Conservation (phyloP, 768 basidiomycete genomes). For the Xerocomellus intermedius region DNA sequence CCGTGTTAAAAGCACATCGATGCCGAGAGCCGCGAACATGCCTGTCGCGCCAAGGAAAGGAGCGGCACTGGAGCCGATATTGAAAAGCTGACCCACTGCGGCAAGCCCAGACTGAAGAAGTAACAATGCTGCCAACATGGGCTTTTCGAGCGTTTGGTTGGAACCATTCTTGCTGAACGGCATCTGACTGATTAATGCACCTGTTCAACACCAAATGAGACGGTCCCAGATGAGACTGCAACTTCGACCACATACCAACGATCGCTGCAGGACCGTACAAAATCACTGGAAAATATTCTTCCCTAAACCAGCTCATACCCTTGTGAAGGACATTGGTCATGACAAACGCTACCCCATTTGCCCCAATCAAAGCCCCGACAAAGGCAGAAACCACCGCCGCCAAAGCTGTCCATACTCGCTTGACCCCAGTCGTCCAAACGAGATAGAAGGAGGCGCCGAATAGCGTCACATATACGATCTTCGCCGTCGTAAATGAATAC, state of each 20-base stretch:
- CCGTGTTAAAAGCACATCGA: slow-evolving; percentile 44
- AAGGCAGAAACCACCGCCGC: slow-evolving; percentile 51
- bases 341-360: slow-evolving; percentile 70
- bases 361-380: slow-evolving; percentile 55
- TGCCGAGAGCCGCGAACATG: slow-evolving; percentile 52
- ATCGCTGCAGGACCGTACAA: slow-evolving; percentile 77
- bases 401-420: slow-evolving; percentile 39
- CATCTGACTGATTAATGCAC: slow-evolving; percentile 61
- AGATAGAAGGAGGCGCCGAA: slow-evolving; percentile 47
- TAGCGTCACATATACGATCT: slow-evolving; percentile 55
- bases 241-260: slow-evolving; percentile 49
- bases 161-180: slow-evolving; percentile 36
- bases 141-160: slow-evolving; percentile 51
- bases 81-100: slow-evolving; percentile 56
- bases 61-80: slow-evolving; percentile 74
- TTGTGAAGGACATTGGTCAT: slow-evolving; percentile 62
- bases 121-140: slow-evolving; percentile 57
- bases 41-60: slow-evolving; percentile 64
- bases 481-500: slow-evolving; percentile 74
- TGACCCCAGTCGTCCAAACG: slow-evolving; percentile 33
- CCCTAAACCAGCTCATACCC: slow-evolving; percentile 84
- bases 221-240: not conserved
- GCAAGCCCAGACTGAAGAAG: slow-evolving; percentile 59
- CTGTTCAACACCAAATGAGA: slow-evolving; percentile 35
- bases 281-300: slow-evolving; percentile 58